These are phyloP conservation scores for Tanozyma kutaoensis DNA, from an alignment of 805 yeast genomes.

Conservation along the genomic window DNA sequence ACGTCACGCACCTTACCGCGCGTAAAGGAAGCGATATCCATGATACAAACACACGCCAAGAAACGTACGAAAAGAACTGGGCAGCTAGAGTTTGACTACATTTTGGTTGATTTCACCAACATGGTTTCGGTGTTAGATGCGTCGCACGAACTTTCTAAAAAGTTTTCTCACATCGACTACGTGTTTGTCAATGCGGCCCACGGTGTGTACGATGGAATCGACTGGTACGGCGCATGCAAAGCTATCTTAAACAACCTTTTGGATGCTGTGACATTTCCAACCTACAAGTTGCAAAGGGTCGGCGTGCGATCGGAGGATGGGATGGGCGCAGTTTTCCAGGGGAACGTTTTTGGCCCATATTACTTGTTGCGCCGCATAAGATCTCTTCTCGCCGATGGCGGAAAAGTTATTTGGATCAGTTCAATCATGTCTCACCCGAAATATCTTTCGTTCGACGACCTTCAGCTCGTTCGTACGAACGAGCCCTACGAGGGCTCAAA, in stretches of 20 bases:
- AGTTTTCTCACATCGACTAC: constrained; percentile 60
- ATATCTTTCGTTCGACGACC: constrained; percentile 59
- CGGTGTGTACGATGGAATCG: constrained; percentile 75
- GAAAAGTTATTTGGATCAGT: constrained; percentile 74
- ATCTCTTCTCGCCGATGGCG: constrained; percentile 44
- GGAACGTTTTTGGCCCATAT: constrained; percentile 94
- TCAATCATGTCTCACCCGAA: constrained; percentile 72
- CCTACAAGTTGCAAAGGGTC: constrained; percentile 67
- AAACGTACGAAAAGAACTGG: constrained; percentile 29
- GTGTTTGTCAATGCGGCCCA: constrained; percentile 84
- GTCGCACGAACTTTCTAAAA: constrained; percentile 50
- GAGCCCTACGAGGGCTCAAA: constrained; percentile 89
- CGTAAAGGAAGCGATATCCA: constrained; percentile 59
- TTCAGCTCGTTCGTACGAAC: constrained; percentile 50
- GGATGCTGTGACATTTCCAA: constrained; percentile 78
- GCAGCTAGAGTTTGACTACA: constrained; percentile 70
- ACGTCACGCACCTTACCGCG: constrained; percentile 84
- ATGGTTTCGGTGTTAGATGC: constrained; percentile 80
- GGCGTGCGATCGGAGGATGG: constrained; percentile 72
- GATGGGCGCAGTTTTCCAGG: constrained; percentile 82
- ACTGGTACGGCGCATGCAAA: constrained; percentile 67
- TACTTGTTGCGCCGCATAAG: constrained; percentile 59
- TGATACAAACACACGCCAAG: neutral
- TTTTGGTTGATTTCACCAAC: constrained; percentile 78
- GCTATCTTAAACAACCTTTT: constrained; percentile 58